A percentile compares a stretch with the other conserved stretches of the same genome.
Evolutionary conservation across 176 grass and related monocot genomes (phyloP).

Genomic region (Oryza officinalis): DNA sequence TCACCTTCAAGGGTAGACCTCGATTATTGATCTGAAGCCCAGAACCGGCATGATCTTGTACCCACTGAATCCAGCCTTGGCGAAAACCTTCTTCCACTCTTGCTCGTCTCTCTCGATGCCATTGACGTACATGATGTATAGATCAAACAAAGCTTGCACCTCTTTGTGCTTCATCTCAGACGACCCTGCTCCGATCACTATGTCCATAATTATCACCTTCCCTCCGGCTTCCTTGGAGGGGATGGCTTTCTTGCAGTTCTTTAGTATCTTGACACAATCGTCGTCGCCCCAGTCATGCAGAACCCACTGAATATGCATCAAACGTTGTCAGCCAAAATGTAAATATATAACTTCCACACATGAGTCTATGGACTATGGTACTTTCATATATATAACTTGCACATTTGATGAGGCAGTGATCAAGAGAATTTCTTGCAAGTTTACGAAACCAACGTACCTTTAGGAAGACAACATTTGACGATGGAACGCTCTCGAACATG

Average conservation of each 20-base stretch:
- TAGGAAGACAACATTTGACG: too few species aligned
- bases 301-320: slow-evolving; percentile 31
- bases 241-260: slow-evolving; percentile 51
- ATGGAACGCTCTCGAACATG: too few species aligned
- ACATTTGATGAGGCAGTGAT: too few species aligned
- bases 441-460: too few species aligned
- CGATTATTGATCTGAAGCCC: slow-evolving; percentile 27
- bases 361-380: too few species aligned
- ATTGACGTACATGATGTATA: slow-evolving; percentile 32
- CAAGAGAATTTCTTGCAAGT: too few species aligned
- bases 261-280: slow-evolving; percentile 51
- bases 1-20: slow-evolving; percentile 39
- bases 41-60: slow-evolving; percentile 44
- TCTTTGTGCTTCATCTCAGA: neutral
- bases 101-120: slow-evolving; percentile 44
- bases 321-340: too few species aligned
- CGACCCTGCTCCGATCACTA: neutral
- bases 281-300: slow-evolving; percentile 55
- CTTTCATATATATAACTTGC: too few species aligned
- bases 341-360: too few species aligned
- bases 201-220: slow-evolving; percentile 55
- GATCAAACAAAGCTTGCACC: slow-evolving; percentile 24
- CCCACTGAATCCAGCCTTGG: slow-evolving; percentile 35
- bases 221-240: slow-evolving; percentile 15
- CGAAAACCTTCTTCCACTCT: slow-evolving; percentile 49